Base-by-base conservation (phyloP, 176 grass and related monocot species). In the Chloris gayana region DNA sequence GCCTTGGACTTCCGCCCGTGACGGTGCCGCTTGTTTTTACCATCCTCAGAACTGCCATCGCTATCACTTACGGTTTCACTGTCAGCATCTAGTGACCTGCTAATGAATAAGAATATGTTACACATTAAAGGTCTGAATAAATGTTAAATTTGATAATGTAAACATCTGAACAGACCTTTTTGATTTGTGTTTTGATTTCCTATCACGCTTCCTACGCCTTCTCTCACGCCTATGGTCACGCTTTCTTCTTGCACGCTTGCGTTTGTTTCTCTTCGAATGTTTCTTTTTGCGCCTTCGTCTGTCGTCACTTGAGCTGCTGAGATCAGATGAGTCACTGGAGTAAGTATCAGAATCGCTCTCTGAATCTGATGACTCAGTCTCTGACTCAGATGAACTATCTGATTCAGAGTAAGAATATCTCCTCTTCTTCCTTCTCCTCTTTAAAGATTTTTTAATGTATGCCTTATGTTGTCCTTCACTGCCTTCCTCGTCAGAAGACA, bases 281-380 rank as follows among this genome's bases (percentile, higher is more conserved):
- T 80, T 94, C 88, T 84, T 99, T 79, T 69, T 85, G 33, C 59
- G 85, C 76, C 69, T 91, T 69, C 88, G 88, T 58, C 89, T 73
- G 41, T 96, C 97, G 84, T 93, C 90, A 84, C 92, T 95, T 88
- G 97, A 99, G 58, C 90, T 95, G 71, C 97, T 99, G 68, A 93
- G 46, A 82, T 93, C 93, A 54, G 97, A 93, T 26, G 76, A 81
- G 22, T 91, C 87, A 45, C 89, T 93, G 30, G 97, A 93, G 57
- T 90, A 77, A 59, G 84, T 78, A 83, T 95, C 93, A 76, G 90
- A 95, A 26, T 93, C 97, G 1, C 88, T 93, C 30, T 93, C 93
- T 21, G 84, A 88, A 50, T 99, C 90, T n/a, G 86, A 94, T 2
- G 71, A 74, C 31, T 93, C 91, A 73, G 85, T 85, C 31, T 91